These are phyloP conservation scores for Carpinus viminea DNA, from an alignment of 306 rosid species.

Conservation along the genomic window DNA sequence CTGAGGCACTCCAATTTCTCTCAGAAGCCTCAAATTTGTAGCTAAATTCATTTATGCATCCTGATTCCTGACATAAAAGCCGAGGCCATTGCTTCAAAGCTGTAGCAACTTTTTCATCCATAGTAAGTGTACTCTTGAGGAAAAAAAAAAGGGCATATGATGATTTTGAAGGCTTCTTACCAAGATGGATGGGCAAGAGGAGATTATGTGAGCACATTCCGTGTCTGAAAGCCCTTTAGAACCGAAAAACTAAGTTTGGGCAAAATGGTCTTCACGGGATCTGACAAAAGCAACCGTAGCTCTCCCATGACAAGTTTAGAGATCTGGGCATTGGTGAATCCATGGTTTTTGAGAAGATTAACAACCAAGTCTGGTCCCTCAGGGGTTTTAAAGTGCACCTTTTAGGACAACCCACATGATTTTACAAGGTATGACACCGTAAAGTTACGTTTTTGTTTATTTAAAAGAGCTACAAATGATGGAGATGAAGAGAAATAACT, in stretches of 20 bases:
- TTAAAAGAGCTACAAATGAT: background rate
- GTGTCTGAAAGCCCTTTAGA: constrained; percentile 37
- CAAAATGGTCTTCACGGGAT: constrained; percentile 36
- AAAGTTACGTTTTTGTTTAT: background rate
- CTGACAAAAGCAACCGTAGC: constrained; percentile 12
- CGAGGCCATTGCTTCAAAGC: background rate
- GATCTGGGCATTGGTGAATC: constrained; percentile 35
- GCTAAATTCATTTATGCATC: background rate
- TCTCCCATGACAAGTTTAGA: background rate
- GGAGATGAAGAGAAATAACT: too few relatives aligned
- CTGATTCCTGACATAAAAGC: background rate
- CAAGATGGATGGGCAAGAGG: background rate
- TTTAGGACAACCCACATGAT: constrained; percentile 30
- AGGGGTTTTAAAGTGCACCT: constrained; percentile 3
- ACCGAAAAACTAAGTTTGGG: constrained; percentile 41
- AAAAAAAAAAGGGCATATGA: constrained; percentile 31
- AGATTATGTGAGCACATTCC: constrained; percentile 24
- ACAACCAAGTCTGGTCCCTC: constrained; percentile 23
- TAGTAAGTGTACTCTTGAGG: constrained; percentile 26
- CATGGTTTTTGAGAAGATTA: constrained; percentile 24
- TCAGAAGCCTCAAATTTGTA: constrained; percentile 30
- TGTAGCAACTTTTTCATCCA: constrained; percentile 3
- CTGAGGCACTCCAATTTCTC: constrained; percentile 37
- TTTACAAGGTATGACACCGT: constrained; percentile 32
- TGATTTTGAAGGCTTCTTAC: constrained; percentile 24